Conservation (phyloP, 768 basidiomycete genomes). For the Exidia glandulosa region DNA sequence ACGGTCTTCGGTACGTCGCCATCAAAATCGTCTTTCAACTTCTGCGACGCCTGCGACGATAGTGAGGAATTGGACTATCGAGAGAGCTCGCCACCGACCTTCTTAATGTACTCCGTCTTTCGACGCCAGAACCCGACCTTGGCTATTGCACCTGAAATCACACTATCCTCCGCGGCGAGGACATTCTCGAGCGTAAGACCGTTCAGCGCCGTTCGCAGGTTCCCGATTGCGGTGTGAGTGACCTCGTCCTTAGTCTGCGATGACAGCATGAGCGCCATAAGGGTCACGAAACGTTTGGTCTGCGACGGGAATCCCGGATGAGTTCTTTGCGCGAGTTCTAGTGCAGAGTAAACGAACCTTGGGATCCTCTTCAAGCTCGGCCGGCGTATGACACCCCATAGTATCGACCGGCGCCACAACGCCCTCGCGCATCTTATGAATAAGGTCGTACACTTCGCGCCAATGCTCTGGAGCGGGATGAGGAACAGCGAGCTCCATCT, state of each 20-base stretch:
- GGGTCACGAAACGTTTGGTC: slow-evolving; percentile 73
- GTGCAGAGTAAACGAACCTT: slow-evolving; percentile 40
- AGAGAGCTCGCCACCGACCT: no score
- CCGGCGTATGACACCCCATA: no score
- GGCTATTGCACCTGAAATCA: slow-evolving; percentile 62
- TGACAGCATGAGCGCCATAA: slow-evolving; percentile 90
- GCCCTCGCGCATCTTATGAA: slow-evolving; percentile 63
- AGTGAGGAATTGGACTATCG: no score
- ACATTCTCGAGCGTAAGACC: slow-evolving; percentile 68
- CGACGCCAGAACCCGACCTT: slow-evolving; percentile 92
- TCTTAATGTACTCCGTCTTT: slow-evolving; percentile 73
- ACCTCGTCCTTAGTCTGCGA: slow-evolving; percentile 94
- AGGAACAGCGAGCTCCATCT: slow-evolving; percentile 40
- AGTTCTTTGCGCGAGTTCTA: slow-evolving; percentile 1
- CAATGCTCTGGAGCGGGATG: slow-evolving; percentile 60
- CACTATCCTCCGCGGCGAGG: slow-evolving; percentile 45
- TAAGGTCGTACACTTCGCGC: slow-evolving; percentile 58
- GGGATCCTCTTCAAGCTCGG: slow-evolving; percentile 54
- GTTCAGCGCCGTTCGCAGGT: slow-evolving; percentile 61
- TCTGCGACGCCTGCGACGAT: slow-evolving; percentile 59
- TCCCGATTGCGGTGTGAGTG: slow-evolving; percentile 65
- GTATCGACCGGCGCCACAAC: slow-evolving; percentile 84
- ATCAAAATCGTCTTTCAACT: slow-evolving; percentile 57
- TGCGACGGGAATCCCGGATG: slow-evolving; percentile 25
- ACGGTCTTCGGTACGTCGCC: slow-evolving; percentile 84